Evolutionary conservation across 2,329 filamentous ascomycete genomes (phyloP), one percentile per base, ranked within the genome.

Genomic region (Paramyrothecium sp.): DNA sequence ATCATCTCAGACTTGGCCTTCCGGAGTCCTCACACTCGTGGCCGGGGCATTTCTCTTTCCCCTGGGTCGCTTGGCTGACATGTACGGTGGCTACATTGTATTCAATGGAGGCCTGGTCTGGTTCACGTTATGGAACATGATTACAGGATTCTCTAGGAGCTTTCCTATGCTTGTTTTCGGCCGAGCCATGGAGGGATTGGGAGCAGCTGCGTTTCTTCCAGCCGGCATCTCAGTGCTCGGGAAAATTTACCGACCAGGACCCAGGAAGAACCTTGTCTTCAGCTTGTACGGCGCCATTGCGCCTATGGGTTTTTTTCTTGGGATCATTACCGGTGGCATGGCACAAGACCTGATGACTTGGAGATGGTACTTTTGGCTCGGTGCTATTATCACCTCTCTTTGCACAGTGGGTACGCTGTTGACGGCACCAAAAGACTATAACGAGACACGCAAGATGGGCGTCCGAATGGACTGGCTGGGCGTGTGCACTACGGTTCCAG

Each of bases 281-380:
- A 75, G 74, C 56, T 61, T 89, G 73, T 80, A 88, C 68, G 84
- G 84, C 16, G 81, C 82, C 5, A 77, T 78, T 60, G 81, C 81
- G 1, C 77, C 79, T 3, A 58, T 83, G 5, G 83, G 83, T 0
- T 86, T 87, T 70, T 86, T 82, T 59, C 61, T 77, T 22, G 88
- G 88, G 5, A 87, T 90, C 58, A 83, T 89, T 65, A 78, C 89
- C 54, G 86, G 86, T 0, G 88, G 87, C 1, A 55, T 89, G 1
- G 75, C 82, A 3, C 82, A 81, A 0, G 85, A 89, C 58, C 83
- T 81, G 56, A 71, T 83, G 1, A 73, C 69, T 0, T 90, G 87
- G 86, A 70, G 81, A 3, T 89, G 85, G 83, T 90, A 87, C 68
- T 90, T 90, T 68, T 90, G 81, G 74, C 81, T 90, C 54, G 87